Evolutionary conservation across 2,329 filamentous ascomycete species (phyloP), one percentile per base, ranked within the genome.

Genomic region (Dactylellina cionopaga): DNA sequence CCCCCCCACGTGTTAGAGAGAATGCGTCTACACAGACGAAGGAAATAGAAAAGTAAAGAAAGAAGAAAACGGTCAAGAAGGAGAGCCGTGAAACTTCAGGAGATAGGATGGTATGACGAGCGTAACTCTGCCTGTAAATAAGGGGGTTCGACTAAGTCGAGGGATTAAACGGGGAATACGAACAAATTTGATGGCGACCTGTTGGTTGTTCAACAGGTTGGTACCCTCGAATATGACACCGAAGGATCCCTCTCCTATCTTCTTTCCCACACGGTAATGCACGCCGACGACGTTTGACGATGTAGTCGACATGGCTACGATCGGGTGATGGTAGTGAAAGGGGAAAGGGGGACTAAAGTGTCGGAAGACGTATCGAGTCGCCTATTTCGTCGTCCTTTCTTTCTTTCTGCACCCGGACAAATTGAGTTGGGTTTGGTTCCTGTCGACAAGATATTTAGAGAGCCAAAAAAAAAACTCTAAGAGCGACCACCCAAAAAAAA

Each of bases 111-210:
- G n/a, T n/a, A n/a, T n/a, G n/a, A n/a, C n/a, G n/a, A n/a, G n/a
- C n/a, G n/a, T n/a, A n/a, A n/a, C n/a, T n/a, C n/a, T n/a, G n/a
- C n/a, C n/a, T n/a, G n/a, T n/a, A n/a, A n/a, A n/a, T n/a, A n/a
- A 64, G 55, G 60, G 33, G 59, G 55, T 13, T n/a, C 41, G 55
- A 35, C 65, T 35, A 13, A 27, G 17, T 24, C 54, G 60, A 11
- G 13, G 24, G 22, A 58, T 24, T 13, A 64, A 13, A 71, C 17
- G 39, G 62, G 39, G 55, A 56, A 74, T 33, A 89, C 91, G 80
- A 84, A 96, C 92, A 83, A 99, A 99, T 85, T 99, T 99, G 85
- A 99, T 99, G 79, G 95, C 95, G 75, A 99, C 94, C 83, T 97
- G 93, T 82, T 98, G 95, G 83, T 96, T 97, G 85, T 99, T 99